Conservation (phyloP, 768 basidiomycete genomes). For the Boletus vermiculosoides region DNA sequence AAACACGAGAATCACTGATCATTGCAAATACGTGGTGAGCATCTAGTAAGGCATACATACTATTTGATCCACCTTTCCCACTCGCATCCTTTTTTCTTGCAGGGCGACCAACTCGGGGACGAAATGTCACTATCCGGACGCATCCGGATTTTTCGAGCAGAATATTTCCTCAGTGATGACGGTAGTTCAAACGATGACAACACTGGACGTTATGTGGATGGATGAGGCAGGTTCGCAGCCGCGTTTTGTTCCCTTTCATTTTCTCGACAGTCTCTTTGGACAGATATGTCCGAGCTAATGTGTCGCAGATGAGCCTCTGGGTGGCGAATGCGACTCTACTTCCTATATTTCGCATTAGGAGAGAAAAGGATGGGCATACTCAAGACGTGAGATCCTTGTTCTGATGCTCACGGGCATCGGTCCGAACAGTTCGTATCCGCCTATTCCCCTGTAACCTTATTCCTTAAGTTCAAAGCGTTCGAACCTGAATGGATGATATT, state of each 20-base stretch:
- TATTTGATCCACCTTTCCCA: neutral
- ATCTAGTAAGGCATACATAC: neutral
- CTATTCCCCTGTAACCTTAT: neutral
- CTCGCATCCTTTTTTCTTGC: neutral
- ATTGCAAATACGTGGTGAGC: neutral
- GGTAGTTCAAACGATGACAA: neutral
- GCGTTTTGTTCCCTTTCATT: neutral
- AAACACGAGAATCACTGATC: neutral
- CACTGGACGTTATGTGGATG: neutral
- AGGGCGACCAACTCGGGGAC: neutral
- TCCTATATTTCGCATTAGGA: neutral
- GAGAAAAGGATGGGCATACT: neutral
- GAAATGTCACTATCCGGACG: neutral
- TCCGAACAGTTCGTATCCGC: neutral
- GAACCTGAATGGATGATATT: neutral
- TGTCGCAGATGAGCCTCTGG: neutral
- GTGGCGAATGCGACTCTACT: neutral
- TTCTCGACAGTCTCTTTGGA: neutral
- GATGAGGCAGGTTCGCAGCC: neutral
- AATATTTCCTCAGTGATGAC: neutral
- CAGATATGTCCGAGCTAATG: neutral
- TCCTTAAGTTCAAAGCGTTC: neutral
- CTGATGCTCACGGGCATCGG: neutral
- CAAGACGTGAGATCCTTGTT: neutral
- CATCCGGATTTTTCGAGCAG: neutral